Percentiles rank a stretch among this genome's conserved stretches.
These are phyloP conservation scores for Plasmodium ovale DNA, from an alignment of 169 alveolate species.

Conservation along the genomic window DNA sequence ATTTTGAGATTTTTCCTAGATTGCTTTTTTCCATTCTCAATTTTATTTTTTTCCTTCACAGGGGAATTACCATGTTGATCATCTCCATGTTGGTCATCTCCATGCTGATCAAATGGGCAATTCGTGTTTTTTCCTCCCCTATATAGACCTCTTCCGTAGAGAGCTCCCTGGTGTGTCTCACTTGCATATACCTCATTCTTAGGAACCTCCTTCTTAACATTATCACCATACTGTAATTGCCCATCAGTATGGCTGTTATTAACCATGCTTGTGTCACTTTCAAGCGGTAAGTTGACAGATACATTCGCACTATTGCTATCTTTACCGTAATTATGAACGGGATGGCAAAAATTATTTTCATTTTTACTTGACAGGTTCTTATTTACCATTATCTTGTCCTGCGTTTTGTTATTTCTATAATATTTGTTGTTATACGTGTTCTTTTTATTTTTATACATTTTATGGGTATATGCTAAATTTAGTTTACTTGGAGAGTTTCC, in stretches of 20 bases:
- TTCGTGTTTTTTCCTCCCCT: too few species aligned
- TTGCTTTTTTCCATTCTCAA: too few species aligned
- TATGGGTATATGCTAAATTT: constrained; percentile 50
- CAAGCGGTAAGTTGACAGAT: not conserved
- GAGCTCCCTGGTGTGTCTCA: too few species aligned
- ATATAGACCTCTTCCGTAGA: too few species aligned
- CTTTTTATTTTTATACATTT: constrained; percentile 28
- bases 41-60: not conserved
- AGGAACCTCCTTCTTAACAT: not conserved
- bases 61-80: too few species aligned
- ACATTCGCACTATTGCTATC: not conserved
- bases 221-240: not conserved
- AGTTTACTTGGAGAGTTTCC: constrained; percentile 16
- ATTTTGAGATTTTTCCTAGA: too few species aligned
- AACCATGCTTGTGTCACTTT: not conserved
- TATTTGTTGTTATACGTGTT: not conserved
- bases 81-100: too few species aligned
- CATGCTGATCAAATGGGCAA: too few species aligned
- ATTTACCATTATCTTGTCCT: constrained; percentile 1
- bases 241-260: not conserved
- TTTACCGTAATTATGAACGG: not conserved
- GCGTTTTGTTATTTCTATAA: constrained; percentile 14
- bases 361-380: not conserved
- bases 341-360: not conserved
- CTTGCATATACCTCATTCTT: not conserved